phyloP scores from a whole-genome alignment of 805 yeast species.

The Candida peoriensis region DNA sequence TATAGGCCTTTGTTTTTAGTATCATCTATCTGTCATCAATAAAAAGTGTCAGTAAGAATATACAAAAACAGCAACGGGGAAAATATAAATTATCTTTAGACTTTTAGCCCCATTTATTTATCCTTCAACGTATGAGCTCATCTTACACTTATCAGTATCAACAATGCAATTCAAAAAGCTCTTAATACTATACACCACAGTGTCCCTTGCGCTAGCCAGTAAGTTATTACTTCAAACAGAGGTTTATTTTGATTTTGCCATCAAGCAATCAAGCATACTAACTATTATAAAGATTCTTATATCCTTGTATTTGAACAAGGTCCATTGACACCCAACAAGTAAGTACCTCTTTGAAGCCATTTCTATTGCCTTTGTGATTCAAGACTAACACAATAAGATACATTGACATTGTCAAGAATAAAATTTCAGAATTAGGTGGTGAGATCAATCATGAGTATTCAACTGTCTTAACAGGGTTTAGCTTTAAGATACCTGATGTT shows the following conservation, averaged over 20 bases:
- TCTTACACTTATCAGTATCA: too few relatives aligned
- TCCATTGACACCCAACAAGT: slow-evolving; percentile 22
- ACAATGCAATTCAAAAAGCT: slow-evolving; percentile 3
- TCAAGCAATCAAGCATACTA: background rate
- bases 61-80: too few relatives aligned
- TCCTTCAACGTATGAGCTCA: too few relatives aligned
- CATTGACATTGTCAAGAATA: slow-evolving; percentile 28
- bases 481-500: slow-evolving; percentile 33
- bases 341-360: slow-evolving; percentile 4
- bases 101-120: too few relatives aligned
- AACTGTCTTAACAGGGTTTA: slow-evolving; percentile 43
- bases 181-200: background rate
- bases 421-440: slow-evolving; percentile 37
- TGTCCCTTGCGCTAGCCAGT: slow-evolving; percentile 5
- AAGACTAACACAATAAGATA: slow-evolving; percentile 10
- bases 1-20: too few relatives aligned
- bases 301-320: slow-evolving; percentile 25
- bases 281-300: slow-evolving; percentile 16
- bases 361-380: background rate
- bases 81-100: too few relatives aligned
- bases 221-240: background rate
- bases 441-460: slow-evolving; percentile 41
- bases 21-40: too few relatives aligned
- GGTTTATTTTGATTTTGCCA: background rate
- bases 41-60: too few relatives aligned